Evolutionary conservation across 2,329 filamentous ascomycete species (phyloP).

Genomic region (Helicocarpus griseus): DNA sequence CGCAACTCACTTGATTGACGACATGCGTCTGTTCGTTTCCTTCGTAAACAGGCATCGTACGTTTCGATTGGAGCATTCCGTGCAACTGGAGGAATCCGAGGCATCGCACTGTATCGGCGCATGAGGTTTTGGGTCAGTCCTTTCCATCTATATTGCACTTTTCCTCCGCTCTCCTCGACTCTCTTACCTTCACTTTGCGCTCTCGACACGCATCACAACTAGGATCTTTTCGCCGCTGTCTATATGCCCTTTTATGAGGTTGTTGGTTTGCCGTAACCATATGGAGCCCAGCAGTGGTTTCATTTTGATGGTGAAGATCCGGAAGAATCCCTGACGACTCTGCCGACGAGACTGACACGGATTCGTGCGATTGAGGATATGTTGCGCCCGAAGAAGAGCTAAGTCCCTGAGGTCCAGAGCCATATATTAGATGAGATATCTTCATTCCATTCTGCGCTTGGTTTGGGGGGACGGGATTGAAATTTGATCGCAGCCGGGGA

Average conservation of each 20-base stretch:
- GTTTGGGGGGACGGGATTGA: slow-evolving; percentile 23
- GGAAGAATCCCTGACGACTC: slow-evolving; percentile 26
- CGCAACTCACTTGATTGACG: slow-evolving; percentile 66
- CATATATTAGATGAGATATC: slow-evolving; percentile 34
- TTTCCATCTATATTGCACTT: not conserved
- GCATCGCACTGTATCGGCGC: slow-evolving; percentile 63
- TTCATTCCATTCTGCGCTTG: slow-evolving; percentile 30
- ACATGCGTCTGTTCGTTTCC: slow-evolving; percentile 97
- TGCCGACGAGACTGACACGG: slow-evolving; percentile 29
- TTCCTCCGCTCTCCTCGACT: not conserved
- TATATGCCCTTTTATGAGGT: slow-evolving; percentile 84
- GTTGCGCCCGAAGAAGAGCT: slow-evolving; percentile 18
- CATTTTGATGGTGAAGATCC: slow-evolving; percentile 28
- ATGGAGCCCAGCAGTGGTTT: slow-evolving; percentile 25
- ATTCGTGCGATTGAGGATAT: slow-evolving; percentile 32
- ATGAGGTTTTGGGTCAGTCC: not conserved
- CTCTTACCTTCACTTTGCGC: slow-evolving; percentile 53
- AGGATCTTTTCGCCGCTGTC: slow-evolving; percentile 89
- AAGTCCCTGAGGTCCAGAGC: slow-evolving; percentile 20
- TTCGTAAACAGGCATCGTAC: slow-evolving; percentile 99
- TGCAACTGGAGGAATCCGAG: slow-evolving; percentile 91
- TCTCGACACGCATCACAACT: slow-evolving; percentile 96
- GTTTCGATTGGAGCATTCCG: slow-evolving; percentile 90
- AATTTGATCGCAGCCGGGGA: slow-evolving; percentile 12
- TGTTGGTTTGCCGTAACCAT: slow-evolving; percentile 45